These are phyloP conservation scores for Chaetomium globosum DNA, from an alignment of 2,329 filamentous ascomycete genomes.

Conservation along the genomic window DNA sequence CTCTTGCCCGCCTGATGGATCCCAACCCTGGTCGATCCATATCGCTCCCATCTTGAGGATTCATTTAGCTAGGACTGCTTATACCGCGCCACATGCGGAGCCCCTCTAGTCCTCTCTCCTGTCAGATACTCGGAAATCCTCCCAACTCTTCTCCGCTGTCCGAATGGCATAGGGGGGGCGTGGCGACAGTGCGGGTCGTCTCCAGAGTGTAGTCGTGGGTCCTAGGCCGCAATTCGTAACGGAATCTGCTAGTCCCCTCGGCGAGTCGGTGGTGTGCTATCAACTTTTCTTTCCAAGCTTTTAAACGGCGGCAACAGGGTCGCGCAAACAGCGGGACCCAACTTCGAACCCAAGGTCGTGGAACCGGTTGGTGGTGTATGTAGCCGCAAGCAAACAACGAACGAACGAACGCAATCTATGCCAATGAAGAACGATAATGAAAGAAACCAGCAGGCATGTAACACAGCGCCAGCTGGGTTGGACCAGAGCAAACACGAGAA, in stretches of 20 bases:
- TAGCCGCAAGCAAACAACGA: constrained; percentile 36
- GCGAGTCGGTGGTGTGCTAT: constrained; percentile 14
- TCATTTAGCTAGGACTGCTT: constrained; percentile 52
- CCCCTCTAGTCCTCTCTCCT: constrained; percentile 32
- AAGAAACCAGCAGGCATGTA: constrained; percentile 32
- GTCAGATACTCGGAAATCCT: constrained; percentile 24
- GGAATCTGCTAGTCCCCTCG: constrained; percentile 6
- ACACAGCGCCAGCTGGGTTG: constrained; percentile 32
- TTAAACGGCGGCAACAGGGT: constrained; percentile 18
- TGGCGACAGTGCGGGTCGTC: constrained; percentile 12
- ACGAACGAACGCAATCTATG: constrained; percentile 37
- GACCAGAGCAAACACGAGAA: constrained; percentile 30
- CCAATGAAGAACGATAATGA: constrained; percentile 31
- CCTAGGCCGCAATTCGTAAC: constrained; percentile 21
- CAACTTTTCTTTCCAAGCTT: constrained; percentile 10
- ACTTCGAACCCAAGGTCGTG: constrained; percentile 36
- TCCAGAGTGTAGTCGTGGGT: constrained; percentile 19
- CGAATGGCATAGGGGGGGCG: constrained; percentile 36
- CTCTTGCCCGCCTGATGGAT: constrained; percentile 59
- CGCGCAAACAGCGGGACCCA: constrained; percentile 31
- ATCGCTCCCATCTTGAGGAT: constrained; percentile 58
- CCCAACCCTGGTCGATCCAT: constrained; percentile 53
- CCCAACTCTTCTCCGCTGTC: constrained; percentile 20
- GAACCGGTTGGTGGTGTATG: constrained; percentile 35
- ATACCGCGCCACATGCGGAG: constrained; percentile 37